Percentiles rank a stretch among this genome's conserved stretches.
These are phyloP conservation scores for Ajuga chamaepitys DNA, from an alignment of 257 asterid genomes.

Conservation along the genomic window DNA sequence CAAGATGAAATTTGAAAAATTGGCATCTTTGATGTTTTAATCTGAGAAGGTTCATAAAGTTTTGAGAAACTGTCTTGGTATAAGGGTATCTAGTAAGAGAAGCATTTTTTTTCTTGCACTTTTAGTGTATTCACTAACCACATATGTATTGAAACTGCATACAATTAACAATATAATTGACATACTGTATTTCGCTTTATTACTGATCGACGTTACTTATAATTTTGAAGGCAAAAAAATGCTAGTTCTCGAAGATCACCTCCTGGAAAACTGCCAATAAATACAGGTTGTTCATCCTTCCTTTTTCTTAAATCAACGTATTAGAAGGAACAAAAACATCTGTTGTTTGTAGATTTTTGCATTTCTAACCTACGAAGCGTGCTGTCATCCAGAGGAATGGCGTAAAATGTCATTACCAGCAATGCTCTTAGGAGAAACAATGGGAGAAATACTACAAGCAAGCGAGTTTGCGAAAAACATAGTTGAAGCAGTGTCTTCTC, in stretches of 20 bases:
- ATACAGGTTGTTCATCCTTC: conserved; percentile 32
- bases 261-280: conserved; percentile 61
- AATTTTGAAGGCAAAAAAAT: conserved; percentile 45
- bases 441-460: conserved; percentile 70
- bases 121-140: background rate
- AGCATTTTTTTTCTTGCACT: background rate
- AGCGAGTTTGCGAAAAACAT: conserved; percentile 59
- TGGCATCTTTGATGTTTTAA: background rate
- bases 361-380: background rate
- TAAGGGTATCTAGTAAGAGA: background rate
- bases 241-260: conserved; percentile 49
- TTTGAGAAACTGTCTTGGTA: background rate
- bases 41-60: background rate
- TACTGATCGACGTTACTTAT: background rate
- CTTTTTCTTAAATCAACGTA: background rate
- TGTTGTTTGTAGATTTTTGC: background rate
- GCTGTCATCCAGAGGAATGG: conserved; percentile 42
- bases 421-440: conserved; percentile 83
- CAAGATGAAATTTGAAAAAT: background rate
- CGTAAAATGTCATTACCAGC: conserved; percentile 78
- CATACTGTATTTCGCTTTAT: background rate
- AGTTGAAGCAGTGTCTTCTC: conserved; percentile 43
- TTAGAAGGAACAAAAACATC: background rate
- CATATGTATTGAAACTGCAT: background rate
- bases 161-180: background rate